Evolutionary conservation across 768 basidiomycete genomes (phyloP), one percentile per base, ranked within the genome.

Genomic region (Coprinopsis strossmayeri): DNA sequence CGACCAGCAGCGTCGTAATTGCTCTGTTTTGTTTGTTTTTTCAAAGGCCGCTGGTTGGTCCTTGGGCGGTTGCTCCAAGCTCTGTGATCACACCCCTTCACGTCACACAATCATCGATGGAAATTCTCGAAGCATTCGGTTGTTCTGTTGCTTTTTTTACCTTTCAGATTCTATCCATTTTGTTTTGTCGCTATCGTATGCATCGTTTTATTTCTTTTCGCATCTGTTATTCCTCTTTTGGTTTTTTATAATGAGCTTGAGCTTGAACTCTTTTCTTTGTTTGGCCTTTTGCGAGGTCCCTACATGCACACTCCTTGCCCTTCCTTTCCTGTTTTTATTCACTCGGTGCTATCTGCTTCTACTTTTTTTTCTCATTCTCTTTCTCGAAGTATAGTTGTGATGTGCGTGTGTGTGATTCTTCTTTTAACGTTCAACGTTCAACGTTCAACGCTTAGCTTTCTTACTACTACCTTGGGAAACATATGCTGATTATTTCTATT

Each of bases 161-260:
- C 40, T 50, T 44, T 37, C 26, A 44, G n/a, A 7, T 38, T 23
- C 44, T 26, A 11, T 15, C 43, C 18, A 17, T 34, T 30, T 46
- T 30, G 15, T 43, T 50, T 27, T 23, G 20, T 46, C 48, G 49
- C 50, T 51, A 45, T 44, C 50, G 38, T 48, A 45, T 48, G 32
- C 28, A 38, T 49, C 28, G 27, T 47, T 47, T 32, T 32, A 32
- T 47, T 17, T 32, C 13, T 43, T 13, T 24, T 45, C 32, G 15
- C 48, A 15, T 7, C 25, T 41, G 25, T 13, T 49, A 38, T 38
- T 24, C 24, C 18, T 35, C 32, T 5, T 20, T 38, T 26, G 32
- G 28, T 43, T 26, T 25, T 32, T 7, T 7, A 32, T n/a, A n/a
- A n/a, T n/a, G n/a, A n/a, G n/a, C n/a, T n/a, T n/a, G n/a, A n/a